Evolutionary conservation across 2,329 filamentous ascomycete species (phyloP), one percentile per base, ranked within the genome.

Genomic region (Exophiala lecanii-corni): DNA sequence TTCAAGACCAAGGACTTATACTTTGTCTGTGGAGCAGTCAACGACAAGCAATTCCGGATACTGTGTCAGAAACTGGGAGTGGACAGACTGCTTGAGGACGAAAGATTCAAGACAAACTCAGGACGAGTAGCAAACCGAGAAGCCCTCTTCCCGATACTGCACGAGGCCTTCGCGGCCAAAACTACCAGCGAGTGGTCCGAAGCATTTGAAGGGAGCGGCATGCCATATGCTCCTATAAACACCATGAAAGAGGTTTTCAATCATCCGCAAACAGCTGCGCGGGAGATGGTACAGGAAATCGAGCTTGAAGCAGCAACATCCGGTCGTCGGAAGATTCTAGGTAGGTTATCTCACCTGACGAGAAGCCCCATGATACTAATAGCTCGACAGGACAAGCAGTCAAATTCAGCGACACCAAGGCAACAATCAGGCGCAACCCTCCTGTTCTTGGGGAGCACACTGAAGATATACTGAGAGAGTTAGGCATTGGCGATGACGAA

Each of bases 1-100:
- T 73, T 86, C 63, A 75, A 79, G 57, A 86, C 83, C 3, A 77
- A 75, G 41, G 81, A 88, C 49, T 80, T 81, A n/a, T 78, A 80
- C 44, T 73, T 87, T 25, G 71, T 88, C 15, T 73, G 86, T 35
- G 83, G 83, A 3, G 82, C 82, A 19, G 82, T 81, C n/a, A 87
- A 87, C 54, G 80, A 86, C 57, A 73, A 77, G 4, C 71, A 86
- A 2, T 88, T 84, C 50, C 75, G 75, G 12, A 72, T 83, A 15
- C 64, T 87, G 7, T 83, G 79, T 55, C 70, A 79, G 25, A 72
- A 74, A 1, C 63, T 86, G 1, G 75, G 73, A 1, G 68, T 66
- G 13, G 70, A 77, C 0, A 73, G 81, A 36, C 81, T 81, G 75
- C 79, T 76, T 47, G 66, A 72, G 1, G 74, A 85, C 54, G 57